Evolutionary conservation across 164 flowering plant species (phyloP), one percentile per base, ranked within the genome.

Genomic region (Nymphaea colorata): DNA sequence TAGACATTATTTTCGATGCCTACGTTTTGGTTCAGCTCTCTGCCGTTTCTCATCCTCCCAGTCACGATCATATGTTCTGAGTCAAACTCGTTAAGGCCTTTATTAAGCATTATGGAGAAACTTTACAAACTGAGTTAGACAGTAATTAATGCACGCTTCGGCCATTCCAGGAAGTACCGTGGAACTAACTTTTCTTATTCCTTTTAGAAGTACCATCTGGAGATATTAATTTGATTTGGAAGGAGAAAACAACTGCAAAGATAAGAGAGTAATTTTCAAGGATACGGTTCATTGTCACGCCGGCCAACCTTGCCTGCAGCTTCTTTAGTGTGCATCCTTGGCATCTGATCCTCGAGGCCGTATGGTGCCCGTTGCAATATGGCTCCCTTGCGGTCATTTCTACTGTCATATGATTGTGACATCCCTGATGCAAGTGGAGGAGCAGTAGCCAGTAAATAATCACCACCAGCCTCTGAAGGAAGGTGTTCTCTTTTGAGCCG

Each of bases 11-110:
- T 90, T 90, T 65, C 99, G 81, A 76, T 92, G 97, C 82, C 95
- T 82, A 60, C 99, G 81, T 77, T 95, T 95, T 12, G 79, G 88
- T 61, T 95, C 99, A 69, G 82, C 86, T 79, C 99, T 85, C 72
- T 77, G 93, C 74, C 98, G 81, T 84, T 92, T 92, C 71, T 95
- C 99, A 5, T 95, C 99, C 11, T 92, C 98, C 98, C 98, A 95
- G 43, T 95, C 99, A 36, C 98, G 84, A 12, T 95, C 99, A 68
- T 88, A 87, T 72, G 83, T 77, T 36, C 99, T 93, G 73, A 65
- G 68, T 36, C 25, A 57, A 55, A 67, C 67, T 43, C 43, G 71
- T 89, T 74, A 87, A 88, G 92, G 85, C 8, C 36, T 25, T 25
- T 25, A 25, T 25, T 25, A 25, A 25, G 36, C 36, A 25, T 25